Percentiles rank a stretch among this genome's conserved stretches.
phyloP scores from a whole-genome alignment of 148 eudicot genomes.

The Rhododendron mucronatum region DNA sequence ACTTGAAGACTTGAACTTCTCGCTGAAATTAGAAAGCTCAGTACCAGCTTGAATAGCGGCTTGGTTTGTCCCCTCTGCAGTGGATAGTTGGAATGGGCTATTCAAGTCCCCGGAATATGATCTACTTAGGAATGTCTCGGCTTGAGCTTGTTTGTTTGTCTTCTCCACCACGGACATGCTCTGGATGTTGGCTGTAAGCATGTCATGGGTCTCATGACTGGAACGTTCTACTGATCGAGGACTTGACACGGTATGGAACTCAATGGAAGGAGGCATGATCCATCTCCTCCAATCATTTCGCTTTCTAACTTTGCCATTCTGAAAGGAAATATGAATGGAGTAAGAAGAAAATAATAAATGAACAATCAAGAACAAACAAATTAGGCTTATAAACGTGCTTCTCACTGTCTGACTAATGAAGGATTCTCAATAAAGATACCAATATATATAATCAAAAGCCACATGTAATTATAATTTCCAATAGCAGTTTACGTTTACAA shows the following conservation, averaged over 20 bases:
- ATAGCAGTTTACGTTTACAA: not conserved
- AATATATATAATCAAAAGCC: not conserved
- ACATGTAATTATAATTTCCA: not conserved
- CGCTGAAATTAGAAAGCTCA: slow-evolving; percentile 6
- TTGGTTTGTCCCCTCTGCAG: slow-evolving; percentile 12
- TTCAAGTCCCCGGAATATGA: slow-evolving; percentile 35
- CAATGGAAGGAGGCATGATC: slow-evolving; percentile 53
- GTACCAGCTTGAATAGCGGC: slow-evolving; percentile 10
- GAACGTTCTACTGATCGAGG: slow-evolving; percentile 28
- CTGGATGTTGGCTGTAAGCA: slow-evolving; percentile 32
- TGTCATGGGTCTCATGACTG: slow-evolving; percentile 14
- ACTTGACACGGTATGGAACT: slow-evolving; percentile 24
- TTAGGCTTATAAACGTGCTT: not conserved
- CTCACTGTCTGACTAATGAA: not conserved
- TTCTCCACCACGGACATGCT: slow-evolving; percentile 42
- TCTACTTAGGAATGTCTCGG: slow-evolving; percentile 17
- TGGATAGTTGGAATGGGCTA: slow-evolving; percentile 21
- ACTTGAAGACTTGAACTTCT: slow-evolving; percentile 2
- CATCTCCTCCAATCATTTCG: slow-evolving; percentile 65
- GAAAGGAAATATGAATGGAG: slow-evolving; percentile 9
- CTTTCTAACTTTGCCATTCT: slow-evolving; percentile 70
- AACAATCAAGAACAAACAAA: not conserved
- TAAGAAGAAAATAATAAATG: not conserved
- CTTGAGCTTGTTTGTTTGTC: slow-evolving; percentile 18
- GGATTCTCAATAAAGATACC: not conserved